Evolutionary conservation across 345 rosid species (phyloP).

Genomic region (Corchorus capsularis): DNA sequence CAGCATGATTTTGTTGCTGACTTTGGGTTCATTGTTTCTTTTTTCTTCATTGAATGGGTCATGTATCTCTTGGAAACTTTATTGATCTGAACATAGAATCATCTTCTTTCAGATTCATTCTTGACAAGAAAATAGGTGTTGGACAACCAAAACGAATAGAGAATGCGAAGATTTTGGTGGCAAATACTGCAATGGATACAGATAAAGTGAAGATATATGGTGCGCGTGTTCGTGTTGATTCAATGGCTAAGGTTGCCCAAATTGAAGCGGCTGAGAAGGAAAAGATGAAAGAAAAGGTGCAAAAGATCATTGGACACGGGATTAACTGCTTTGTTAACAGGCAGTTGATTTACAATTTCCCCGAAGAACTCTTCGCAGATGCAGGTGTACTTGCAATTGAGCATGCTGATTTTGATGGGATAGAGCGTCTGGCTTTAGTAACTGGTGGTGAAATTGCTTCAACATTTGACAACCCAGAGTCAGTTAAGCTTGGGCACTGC

Average conservation of each 20-base stretch:
- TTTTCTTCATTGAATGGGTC: neutral
- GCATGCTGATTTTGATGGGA: constrained; percentile 99
- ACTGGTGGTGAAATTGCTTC: constrained; percentile 99
- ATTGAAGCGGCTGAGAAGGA: constrained; percentile 99
- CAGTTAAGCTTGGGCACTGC: constrained; percentile 96
- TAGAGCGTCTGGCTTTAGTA: constrained; percentile 89
- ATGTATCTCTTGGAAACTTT: neutral
- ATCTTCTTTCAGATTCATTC: constrained; percentile 69
- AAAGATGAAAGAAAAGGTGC: constrained; percentile 97
- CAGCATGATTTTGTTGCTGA: neutral
- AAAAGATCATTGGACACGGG: constrained; percentile 87
- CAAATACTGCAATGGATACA: constrained; percentile 99
- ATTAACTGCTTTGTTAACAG: constrained; percentile 99
- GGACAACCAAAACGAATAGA: constrained; percentile 98
- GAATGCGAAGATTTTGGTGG: constrained; percentile 94
- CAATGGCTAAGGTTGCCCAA: constrained; percentile 95
- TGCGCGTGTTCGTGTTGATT: constrained; percentile 98
- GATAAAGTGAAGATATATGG: constrained; percentile 99
- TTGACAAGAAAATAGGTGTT: constrained; percentile 97
- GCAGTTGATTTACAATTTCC: constrained; percentile 96
- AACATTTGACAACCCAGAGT: constrained; percentile 97
- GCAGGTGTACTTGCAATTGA: constrained; percentile 97
- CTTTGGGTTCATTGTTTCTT: constrained; percentile 2
- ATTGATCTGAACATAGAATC: constrained; percentile 12
- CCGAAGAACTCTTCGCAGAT: constrained; percentile 96